Conservation (phyloP, 2,329 filamentous ascomycete genomes). For the Fusarium sororula region DNA sequence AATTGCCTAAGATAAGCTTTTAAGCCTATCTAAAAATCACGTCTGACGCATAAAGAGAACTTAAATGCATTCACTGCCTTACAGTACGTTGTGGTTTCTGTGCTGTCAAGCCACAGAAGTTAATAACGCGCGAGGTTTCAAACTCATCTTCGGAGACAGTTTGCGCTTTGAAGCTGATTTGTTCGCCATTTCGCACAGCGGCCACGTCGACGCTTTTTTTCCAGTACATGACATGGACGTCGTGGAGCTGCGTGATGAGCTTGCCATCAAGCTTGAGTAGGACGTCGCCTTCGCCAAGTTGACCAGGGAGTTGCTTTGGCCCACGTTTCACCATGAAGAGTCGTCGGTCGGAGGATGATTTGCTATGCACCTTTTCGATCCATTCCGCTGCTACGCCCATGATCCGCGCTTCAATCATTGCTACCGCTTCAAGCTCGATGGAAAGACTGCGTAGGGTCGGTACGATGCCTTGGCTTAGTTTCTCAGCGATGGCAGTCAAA, state of each 20-base stretch:
- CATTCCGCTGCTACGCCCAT: constrained; percentile 97
- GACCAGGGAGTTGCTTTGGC: constrained; percentile 59
- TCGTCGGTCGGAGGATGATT: constrained; percentile 90
- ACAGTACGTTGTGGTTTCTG: constrained; percentile 96
- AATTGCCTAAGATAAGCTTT: no score
- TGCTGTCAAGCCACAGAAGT: constrained; percentile 93
- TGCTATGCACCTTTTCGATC: constrained; percentile 90
- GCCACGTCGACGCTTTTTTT: constrained; percentile 83
- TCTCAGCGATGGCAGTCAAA: constrained; percentile 85
- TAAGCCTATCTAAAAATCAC: no score
- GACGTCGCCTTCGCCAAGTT: constrained; percentile 88
- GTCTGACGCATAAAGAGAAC: no score
- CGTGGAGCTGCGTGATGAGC: constrained; percentile 89
- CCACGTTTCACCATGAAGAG: constrained; percentile 97
- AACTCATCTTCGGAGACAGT: constrained; percentile 90
- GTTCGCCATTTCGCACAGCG: constrained; percentile 86
- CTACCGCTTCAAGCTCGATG: constrained; percentile 91
- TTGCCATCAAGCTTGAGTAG: constrained; percentile 89
- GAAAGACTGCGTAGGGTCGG: constrained; percentile 90
- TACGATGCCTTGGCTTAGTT: constrained; percentile 80
- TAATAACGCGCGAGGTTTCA: constrained; percentile 89
- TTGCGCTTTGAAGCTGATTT: constrained; percentile 78
- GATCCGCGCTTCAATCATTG: constrained; percentile 94
- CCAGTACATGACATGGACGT: constrained; percentile 96
- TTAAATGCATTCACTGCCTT: no score